phyloP scores from a whole-genome alignment of 2,329 filamentous ascomycete species.

The Pestalotiopsis sp. region DNA sequence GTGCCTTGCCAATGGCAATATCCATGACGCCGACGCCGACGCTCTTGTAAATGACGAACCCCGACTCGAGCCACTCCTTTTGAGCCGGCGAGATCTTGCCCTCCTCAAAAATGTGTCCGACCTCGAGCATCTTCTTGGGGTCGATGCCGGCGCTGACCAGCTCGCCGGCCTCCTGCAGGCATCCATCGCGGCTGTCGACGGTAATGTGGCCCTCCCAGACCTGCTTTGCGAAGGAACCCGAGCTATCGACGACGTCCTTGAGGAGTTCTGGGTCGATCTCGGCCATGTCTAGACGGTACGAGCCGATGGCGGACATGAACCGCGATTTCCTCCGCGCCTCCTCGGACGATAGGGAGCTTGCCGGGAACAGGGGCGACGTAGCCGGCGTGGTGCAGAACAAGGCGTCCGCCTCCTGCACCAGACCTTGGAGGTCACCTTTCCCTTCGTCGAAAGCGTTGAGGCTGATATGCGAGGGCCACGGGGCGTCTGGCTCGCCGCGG shows the following conservation, averaged over 20 bases:
- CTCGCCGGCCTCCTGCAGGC: background rate
- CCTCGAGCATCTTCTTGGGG: background rate
- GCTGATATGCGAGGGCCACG: background rate
- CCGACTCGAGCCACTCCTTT: background rate
- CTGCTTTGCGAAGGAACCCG: background rate
- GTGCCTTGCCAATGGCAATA: background rate
- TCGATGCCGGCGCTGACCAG: background rate
- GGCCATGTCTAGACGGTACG: background rate
- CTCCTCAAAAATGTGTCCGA: background rate
- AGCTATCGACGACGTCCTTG: background rate
- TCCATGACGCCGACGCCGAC: constrained; percentile 2
- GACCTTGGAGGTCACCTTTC: background rate
- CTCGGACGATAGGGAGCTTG: background rate
- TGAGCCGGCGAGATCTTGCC: background rate
- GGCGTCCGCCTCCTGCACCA: background rate
- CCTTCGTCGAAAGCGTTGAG: background rate
- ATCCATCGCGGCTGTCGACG: background rate
- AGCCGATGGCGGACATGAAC: background rate
- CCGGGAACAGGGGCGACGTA: background rate
- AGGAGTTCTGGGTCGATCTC: constrained; percentile 1
- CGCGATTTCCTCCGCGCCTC: background rate
- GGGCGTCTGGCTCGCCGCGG: background rate
- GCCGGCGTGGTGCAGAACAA: background rate
- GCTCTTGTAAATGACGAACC: constrained; percentile 2
- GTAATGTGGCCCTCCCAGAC: background rate